A percentile compares a stretch with the other conserved stretches of the same genome.
Conservation (phyloP, 1,139 yeast species). For the Lodderomyces margitis region DNA sequence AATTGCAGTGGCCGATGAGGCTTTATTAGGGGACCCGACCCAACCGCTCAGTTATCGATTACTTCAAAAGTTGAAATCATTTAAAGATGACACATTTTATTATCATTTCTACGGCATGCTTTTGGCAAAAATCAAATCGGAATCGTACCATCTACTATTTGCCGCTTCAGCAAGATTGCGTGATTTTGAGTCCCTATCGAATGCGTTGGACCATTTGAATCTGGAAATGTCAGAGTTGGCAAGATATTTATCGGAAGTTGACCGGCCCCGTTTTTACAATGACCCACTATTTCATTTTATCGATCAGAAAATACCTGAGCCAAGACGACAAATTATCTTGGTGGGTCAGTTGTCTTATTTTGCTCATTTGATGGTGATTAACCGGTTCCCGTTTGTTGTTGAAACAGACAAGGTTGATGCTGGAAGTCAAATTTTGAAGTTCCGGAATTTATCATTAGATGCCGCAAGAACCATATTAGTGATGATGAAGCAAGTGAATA, state of each 20-base stretch:
- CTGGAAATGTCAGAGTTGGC: conserved; percentile 20
- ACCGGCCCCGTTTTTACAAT: conserved; percentile 26
- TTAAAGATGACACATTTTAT: conserved; percentile 5
- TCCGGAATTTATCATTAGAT: conserved; percentile 28
- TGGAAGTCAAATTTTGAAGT: conserved; percentile 17
- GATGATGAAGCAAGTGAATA: conserved; percentile 22
- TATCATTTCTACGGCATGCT: conserved; percentile 18
- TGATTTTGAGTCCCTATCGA: conserved; percentile 18
- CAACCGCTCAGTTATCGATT: conserved; percentile 7
- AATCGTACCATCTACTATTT: conserved; percentile 29
- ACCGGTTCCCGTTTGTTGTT: conserved; percentile 32
- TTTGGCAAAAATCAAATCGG: conserved; percentile 28
- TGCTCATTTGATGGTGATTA: conserved; percentile 35
- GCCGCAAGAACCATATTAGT: conserved; percentile 37
- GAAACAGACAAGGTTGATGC: conserved; percentile 17
- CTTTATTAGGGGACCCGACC: conserved; percentile 1
- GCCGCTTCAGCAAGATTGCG: conserved; percentile 25
- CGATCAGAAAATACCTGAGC: conserved; percentile 4
- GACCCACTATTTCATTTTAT: conserved; percentile 22
- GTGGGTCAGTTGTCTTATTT: conserved; percentile 30
- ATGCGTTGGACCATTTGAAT: conserved; percentile 21
- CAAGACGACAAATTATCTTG: conserved; percentile 19
- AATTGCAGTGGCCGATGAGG: conserved; percentile 3
- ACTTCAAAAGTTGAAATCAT: conserved; percentile 4
- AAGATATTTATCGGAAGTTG: conserved; percentile 15